A percentile compares a stretch with the other conserved stretches of the same genome.
Conservation (phyloP, 257 asterid genomes). For the Solanum lycopersicoides region DNA sequence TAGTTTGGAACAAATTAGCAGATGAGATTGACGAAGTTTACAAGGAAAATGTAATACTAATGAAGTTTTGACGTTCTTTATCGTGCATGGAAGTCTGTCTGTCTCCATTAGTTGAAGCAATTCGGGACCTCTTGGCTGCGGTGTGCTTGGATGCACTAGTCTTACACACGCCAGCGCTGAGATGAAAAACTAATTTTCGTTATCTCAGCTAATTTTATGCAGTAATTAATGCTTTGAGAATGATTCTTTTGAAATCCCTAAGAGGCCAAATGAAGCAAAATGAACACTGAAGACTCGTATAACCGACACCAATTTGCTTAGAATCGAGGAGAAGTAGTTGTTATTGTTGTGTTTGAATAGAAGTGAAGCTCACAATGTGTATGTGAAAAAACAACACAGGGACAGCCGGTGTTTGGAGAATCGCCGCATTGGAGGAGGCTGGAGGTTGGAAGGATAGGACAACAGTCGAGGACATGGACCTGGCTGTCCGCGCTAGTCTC, state of each 20-base stretch:
- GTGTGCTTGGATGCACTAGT: background rate
- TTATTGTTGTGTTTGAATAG: background rate
- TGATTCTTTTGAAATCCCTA: background rate
- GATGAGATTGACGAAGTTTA: background rate
- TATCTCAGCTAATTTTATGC: background rate
- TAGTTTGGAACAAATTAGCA: background rate
- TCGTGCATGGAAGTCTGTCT: background rate
- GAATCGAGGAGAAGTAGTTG: background rate
- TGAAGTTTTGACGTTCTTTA: background rate
- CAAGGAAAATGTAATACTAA: background rate
- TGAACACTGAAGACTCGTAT: background rate
- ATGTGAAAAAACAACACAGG: background rate
- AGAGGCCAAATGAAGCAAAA: background rate
- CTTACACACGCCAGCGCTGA: background rate
- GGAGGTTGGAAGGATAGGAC: constrained; percentile 43
- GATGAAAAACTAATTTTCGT: background rate
- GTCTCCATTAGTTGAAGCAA: background rate
- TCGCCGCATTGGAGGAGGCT: constrained; percentile 26
- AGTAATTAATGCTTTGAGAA: background rate
- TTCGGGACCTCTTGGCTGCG: background rate
- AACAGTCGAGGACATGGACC: constrained; percentile 37
- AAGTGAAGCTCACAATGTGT: background rate
- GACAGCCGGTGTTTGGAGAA: constrained; percentile 38
- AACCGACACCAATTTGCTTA: background rate
- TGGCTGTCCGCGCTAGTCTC: constrained; percentile 35